Percentiles rank a stretch among this genome's conserved stretches.
Evolutionary conservation across 2,329 filamentous ascomycete genomes (phyloP).

Genomic region (Exophiala sp.): DNA sequence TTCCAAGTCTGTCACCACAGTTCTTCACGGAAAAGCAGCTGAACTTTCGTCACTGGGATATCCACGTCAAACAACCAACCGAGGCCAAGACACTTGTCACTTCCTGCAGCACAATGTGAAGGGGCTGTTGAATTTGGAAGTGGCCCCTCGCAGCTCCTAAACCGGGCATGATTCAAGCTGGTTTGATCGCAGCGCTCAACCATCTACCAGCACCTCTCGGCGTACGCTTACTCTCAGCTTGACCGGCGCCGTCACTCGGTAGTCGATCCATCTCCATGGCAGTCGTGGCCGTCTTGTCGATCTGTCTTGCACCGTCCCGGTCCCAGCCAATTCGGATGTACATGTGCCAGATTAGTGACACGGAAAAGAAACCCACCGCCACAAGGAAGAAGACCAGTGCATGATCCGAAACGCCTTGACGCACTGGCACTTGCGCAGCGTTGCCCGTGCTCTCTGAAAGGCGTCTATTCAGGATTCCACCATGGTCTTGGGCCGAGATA

Average conservation of each 20-base stretch:
- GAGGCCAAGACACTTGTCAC: not conserved
- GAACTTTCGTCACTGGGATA: too few species aligned
- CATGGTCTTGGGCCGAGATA: not conserved
- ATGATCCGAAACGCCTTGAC: not conserved
- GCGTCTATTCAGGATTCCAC: too few species aligned
- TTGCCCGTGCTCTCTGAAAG: not conserved
- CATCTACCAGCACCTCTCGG: not conserved
- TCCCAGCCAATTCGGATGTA: slow-evolving; percentile 10
- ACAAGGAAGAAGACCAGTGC: slow-evolving; percentile 8
- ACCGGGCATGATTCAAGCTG: not conserved
- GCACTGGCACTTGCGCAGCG: not conserved
- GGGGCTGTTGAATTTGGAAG: too few species aligned
- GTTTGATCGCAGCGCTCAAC: not conserved
- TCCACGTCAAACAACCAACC: not conserved
- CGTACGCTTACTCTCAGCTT: not conserved
- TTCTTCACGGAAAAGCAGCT: too few species aligned
- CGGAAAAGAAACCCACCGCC: slow-evolving; percentile 10
- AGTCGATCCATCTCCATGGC: not conserved
- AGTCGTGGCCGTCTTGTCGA: not conserved
- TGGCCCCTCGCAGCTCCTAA: not conserved
- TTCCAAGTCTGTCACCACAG: too few species aligned
- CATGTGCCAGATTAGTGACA: slow-evolving; percentile 8
- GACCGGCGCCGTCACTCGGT: not conserved
- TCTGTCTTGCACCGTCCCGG: slow-evolving; percentile 3
- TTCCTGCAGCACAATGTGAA: too few species aligned